Evolutionary conservation across 164 flowering plant species (phyloP), one percentile per base, ranked within the genome.

Genomic region (Aristolochia californica): DNA sequence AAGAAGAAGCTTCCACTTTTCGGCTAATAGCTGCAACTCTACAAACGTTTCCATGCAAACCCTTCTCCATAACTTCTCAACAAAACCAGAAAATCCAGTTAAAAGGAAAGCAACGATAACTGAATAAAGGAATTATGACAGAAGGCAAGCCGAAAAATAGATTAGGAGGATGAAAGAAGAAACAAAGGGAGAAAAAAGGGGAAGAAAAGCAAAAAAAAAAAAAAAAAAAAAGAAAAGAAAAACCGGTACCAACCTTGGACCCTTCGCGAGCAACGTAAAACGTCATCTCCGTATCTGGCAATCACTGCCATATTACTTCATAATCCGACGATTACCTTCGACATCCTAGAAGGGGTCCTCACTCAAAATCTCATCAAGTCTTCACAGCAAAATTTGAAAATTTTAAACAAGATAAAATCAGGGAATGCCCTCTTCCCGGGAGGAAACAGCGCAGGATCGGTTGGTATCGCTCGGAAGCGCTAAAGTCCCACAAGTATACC

Each of bases 41-140:
- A 87, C 74, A 1, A 77, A 62, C 34, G 50, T 66, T 74, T 91
- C 98, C 61, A 81, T 77, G 63, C 81, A 82, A 66, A 91, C 45
- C 71, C 93, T 88, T 78, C 80, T 88, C 98, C 98, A 91, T 64
- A 91, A 59, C 96, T 91, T 61, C 76, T 58, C 62, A 58, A 64
- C n/a, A 30, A 67, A 62, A 20, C 60, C 53, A 27, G 25, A 14
- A 34, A 34, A 34, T 34, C 40, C 7, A 57, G 43, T 5, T 43
- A 16, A 11, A 52, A 45, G 23, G 11, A 30, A n/a, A 43, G 20
- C 44, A 34, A 34, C 62, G 7, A 57, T 14, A 48, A 43, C 40
- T 13, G 14, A 59, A 60, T 13, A n/a, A 40, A 43, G 52, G 2
- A 13, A 44, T 11, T 55, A 34, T 8, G 10, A 5, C 40, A 34